A percentile compares a stretch with the other conserved stretches of the same genome.
These are phyloP conservation scores for Apiospora aurea DNA, from an alignment of 2,329 filamentous ascomycete species.

Conservation along the genomic window DNA sequence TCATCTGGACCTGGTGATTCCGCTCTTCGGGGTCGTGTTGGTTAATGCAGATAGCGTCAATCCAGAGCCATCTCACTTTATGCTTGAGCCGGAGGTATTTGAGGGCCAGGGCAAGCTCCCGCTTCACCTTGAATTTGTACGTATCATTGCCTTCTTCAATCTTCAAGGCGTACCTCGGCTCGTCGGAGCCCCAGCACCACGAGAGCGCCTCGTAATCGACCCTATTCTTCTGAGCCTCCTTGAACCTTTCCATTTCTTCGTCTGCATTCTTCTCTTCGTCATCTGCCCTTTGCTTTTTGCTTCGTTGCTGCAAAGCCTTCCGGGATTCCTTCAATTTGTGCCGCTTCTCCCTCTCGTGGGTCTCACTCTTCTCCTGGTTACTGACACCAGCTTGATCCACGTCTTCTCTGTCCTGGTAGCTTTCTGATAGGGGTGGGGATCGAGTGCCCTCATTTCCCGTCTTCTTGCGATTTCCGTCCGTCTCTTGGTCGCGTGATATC, in stretches of 20 bases:
- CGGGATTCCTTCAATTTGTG: neutral
- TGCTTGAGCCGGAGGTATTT: neutral
- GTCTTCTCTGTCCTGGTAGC: neutral
- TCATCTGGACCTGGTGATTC: constrained; percentile 15
- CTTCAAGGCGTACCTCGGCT: neutral
- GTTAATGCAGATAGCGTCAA: constrained; percentile 24
- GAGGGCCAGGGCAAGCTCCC: neutral
- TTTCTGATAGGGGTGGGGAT: neutral
- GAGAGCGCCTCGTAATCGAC: neutral
- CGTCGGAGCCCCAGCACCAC: neutral
- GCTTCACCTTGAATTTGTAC: neutral
- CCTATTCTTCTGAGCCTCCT: neutral
- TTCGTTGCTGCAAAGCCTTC: neutral
- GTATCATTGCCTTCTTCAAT: neutral
- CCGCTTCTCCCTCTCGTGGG: neutral
- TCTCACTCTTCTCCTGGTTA: no score
- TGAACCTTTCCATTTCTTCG: neutral
- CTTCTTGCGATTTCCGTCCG: neutral
- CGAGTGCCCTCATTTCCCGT: neutral
- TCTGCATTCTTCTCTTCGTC: neutral
- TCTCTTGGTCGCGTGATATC: neutral
- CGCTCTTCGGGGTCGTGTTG: neutral
- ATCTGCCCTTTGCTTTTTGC: neutral
- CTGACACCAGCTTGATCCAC: neutral
- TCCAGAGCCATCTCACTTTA: neutral